Conservation (phyloP, 805 yeast species). For the Saturnispora gosingensis region DNA sequence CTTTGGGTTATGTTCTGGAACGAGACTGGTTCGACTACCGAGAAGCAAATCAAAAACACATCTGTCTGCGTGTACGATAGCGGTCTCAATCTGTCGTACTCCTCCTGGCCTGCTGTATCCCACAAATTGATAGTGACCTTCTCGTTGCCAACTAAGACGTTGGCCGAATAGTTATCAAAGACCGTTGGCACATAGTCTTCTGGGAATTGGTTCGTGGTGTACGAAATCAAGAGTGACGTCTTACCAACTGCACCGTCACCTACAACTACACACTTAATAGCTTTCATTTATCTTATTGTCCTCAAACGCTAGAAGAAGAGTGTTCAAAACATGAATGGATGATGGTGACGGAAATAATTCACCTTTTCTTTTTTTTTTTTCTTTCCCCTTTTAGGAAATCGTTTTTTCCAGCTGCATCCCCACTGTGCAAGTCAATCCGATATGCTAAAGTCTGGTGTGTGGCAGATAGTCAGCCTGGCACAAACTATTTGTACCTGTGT, state of each 20-base stretch:
- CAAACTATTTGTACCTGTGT: too few species aligned
- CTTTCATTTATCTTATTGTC: slow-evolving; percentile 43
- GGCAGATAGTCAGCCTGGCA: neutral
- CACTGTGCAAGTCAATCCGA: neutral
- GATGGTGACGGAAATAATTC: neutral
- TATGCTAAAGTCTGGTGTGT: neutral
- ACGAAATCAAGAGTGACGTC: slow-evolving; percentile 78
- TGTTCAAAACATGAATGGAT: neutral
- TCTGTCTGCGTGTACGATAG: slow-evolving; percentile 89
- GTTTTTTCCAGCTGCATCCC: neutral
- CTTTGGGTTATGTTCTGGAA: slow-evolving; percentile 73
- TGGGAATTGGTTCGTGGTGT: slow-evolving; percentile 88
- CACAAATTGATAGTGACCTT: slow-evolving; percentile 80
- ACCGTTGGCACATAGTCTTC: slow-evolving; percentile 92
- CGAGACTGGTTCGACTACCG: slow-evolving; percentile 72
- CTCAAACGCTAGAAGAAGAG: neutral
- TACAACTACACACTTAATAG: slow-evolving; percentile 85
- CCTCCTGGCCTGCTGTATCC: slow-evolving; percentile 97
- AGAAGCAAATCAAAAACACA: slow-evolving; percentile 77
- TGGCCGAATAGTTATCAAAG: slow-evolving; percentile 85
- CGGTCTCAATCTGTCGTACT: slow-evolving; percentile 83
- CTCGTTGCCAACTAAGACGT: slow-evolving; percentile 72
- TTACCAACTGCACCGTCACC: slow-evolving; percentile 97
- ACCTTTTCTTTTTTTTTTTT: neutral
- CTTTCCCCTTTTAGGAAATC: neutral